Evolutionary conservation across 2,329 filamentous ascomycete species (phyloP).

Genomic region (Colletotrichum liriopes): DNA sequence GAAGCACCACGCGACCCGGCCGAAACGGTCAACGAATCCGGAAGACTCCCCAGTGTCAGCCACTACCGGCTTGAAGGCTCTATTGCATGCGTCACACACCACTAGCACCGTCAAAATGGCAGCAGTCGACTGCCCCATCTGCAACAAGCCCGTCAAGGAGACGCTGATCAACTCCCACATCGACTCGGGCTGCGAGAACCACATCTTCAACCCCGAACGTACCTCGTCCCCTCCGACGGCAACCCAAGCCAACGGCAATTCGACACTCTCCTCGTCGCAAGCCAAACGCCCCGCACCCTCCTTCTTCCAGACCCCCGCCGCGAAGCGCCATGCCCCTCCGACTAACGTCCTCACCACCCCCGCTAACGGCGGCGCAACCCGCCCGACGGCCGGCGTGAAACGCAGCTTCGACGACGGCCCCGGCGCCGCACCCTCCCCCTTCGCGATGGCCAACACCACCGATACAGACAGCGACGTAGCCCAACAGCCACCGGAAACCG

Average conservation of each 20-base stretch:
- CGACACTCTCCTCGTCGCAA: conserved; percentile 55
- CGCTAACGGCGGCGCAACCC: conserved; percentile 51
- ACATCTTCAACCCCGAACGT: conserved; percentile 70
- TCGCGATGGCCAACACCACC: conserved; percentile 8
- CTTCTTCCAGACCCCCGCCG: conserved; percentile 75
- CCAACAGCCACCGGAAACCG: conserved; percentile 41
- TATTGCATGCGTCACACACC: conserved; percentile 8
- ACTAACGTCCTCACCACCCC: conserved; percentile 52
- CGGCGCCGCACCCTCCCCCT: conserved; percentile 48
- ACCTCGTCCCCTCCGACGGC: conserved; percentile 49
- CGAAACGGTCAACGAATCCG: background rate
- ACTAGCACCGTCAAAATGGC: conserved; percentile 33
- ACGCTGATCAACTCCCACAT: conserved; percentile 90
- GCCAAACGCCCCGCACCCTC: conserved; percentile 68
- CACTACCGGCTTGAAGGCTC: background rate
- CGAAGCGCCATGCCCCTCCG: conserved; percentile 66
- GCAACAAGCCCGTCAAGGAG: conserved; percentile 79
- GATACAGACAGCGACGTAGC: conserved; percentile 32
- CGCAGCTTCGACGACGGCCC: conserved; percentile 70
- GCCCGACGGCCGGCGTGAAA: conserved; percentile 60
- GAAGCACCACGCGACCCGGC: background rate
- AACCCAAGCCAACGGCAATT: conserved; percentile 48
- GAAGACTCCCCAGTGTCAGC: too few species aligned
- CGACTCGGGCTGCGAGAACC: conserved; percentile 83
- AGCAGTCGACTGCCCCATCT: conserved; percentile 84